Evolutionary conservation across 2,329 filamentous ascomycete species (phyloP), one percentile per base, ranked within the genome.

Genomic region (Fusarium chuoi): DNA sequence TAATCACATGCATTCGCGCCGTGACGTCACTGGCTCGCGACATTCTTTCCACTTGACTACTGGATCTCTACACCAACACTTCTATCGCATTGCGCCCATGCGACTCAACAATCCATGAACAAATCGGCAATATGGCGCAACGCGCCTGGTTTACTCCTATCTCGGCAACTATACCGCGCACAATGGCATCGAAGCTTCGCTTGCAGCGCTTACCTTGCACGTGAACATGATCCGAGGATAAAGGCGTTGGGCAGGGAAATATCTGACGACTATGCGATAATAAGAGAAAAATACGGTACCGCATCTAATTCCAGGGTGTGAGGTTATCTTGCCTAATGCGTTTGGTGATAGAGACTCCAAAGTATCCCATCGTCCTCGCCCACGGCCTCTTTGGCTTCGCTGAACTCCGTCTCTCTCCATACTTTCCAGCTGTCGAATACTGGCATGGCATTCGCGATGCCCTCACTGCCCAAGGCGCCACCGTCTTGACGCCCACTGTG

Each of bases 361-460:
- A 88, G 75, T 78, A 91, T 73, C 89, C 90, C 49, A 87, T 92
- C 62, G 89, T 92, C 61, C 87, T 92, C 39, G 90, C 90, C 59
- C 90, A 92, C 77, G 90, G 90, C 63, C 84, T 92, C 55, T 83
- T 92, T 58, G 90, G 90, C 75, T 92, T 92, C 78, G 85, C 88
- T 42, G 87, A 91, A 78, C 83, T 92, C 28, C 83, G 82, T 41
- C 78, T 90, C 22, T 84, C 83, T 18, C 83, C 86, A 4, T 83
- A 84, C 74, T 82, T 91, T 6, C 89, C 89, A 2, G 80, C 87
- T 5, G 85, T 91, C 41, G 86, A 89, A 51, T 92, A 92, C 83
- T 92, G 90, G 90, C 87, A 87, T 71, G 90, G 90, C 57, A 92
- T 92, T 72, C 85, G 85, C 28, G 86, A 90, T 24, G 90, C 89